These are phyloP conservation scores for Schoenoplectus triqueter DNA, from an alignment of 202 grass and related monocot genomes.

Conservation along the genomic window DNA sequence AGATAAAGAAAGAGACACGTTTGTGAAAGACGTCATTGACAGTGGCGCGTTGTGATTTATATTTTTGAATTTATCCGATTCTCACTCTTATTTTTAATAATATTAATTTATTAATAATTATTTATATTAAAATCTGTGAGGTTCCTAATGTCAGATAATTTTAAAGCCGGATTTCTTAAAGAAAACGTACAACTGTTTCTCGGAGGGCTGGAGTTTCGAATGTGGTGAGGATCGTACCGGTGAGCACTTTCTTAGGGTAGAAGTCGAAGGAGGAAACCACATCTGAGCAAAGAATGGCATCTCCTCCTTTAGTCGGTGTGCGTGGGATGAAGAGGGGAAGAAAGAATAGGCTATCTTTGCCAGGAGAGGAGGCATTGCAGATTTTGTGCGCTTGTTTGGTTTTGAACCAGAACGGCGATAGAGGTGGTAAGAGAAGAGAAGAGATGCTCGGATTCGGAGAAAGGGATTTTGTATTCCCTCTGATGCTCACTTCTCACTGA, in stretches of 20 bases:
- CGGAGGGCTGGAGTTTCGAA: background rate
- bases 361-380: constrained; percentile 27
- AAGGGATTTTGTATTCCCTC: background rate
- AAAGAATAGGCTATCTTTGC: background rate
- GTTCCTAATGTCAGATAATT: constrained; percentile 41
- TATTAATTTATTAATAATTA: no score
- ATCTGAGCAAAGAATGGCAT: constrained; percentile 28
- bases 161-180: constrained; percentile 41
- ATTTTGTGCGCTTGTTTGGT: background rate
- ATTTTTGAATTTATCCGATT: no score
- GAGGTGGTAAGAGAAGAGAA: background rate
- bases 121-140: no score
- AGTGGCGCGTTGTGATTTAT: no score
- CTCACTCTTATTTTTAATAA: no score
- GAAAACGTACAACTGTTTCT: constrained; percentile 24
- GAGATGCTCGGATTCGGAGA: background rate
- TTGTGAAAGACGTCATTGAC: no score
- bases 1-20: no score
- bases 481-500: background rate
- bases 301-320: background rate
- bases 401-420: background rate
- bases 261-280: constrained; percentile 41
- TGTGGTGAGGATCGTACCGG: background rate
- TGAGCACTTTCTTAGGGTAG: background rate
- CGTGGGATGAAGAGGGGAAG: background rate